Evolutionary conservation across 1,139 yeast genomes (phyloP).

Genomic region (Pichia inconspicua): DNA sequence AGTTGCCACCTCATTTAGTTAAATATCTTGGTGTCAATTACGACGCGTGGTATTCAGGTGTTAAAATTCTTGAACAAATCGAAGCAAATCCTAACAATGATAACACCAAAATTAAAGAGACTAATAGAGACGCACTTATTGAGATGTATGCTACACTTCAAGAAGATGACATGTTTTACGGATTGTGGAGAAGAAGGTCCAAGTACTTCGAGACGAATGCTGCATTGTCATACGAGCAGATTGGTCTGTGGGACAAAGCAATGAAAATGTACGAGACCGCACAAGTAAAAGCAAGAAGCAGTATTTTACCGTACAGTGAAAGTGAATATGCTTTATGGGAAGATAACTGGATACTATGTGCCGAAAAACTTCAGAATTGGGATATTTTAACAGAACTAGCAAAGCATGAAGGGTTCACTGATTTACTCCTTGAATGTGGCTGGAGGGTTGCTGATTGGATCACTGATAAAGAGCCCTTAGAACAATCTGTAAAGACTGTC

Average conservation of each 20-base stretch:
- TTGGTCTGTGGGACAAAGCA: slow-evolving; percentile 93
- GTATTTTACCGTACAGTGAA: slow-evolving; percentile 91
- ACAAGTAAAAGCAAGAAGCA: slow-evolving; percentile 92
- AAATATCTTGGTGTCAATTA: slow-evolving; percentile 84
- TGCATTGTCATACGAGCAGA: slow-evolving; percentile 89
- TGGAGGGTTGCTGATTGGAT: slow-evolving; percentile 99
- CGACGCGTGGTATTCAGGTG: slow-evolving; percentile 88
- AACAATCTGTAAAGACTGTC: slow-evolving; percentile 88
- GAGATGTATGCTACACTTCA: slow-evolving; percentile 83
- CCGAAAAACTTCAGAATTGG: slow-evolving; percentile 97
- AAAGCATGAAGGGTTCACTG: slow-evolving; percentile 96
- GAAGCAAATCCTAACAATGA: slow-evolving; percentile 45
- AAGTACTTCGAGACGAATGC: slow-evolving; percentile 88
- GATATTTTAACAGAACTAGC: slow-evolving; percentile 94
- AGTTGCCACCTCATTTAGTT: slow-evolving; percentile 89
- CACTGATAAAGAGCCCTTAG: slow-evolving; percentile 87
- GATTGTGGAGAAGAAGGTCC: slow-evolving; percentile 94
- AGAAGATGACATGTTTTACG: slow-evolving; percentile 96
- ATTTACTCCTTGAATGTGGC: slow-evolving; percentile 88
- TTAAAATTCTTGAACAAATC: slow-evolving; percentile 70
- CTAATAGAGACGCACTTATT: slow-evolving; percentile 83
- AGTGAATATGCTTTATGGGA: slow-evolving; percentile 97
- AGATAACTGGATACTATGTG: slow-evolving; percentile 96
- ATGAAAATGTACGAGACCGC: slow-evolving; percentile 94
- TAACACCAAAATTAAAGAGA: slow-evolving; percentile 66